Conservation (phyloP, 805 yeast species). For the Metschnikowia koreensis region DNA sequence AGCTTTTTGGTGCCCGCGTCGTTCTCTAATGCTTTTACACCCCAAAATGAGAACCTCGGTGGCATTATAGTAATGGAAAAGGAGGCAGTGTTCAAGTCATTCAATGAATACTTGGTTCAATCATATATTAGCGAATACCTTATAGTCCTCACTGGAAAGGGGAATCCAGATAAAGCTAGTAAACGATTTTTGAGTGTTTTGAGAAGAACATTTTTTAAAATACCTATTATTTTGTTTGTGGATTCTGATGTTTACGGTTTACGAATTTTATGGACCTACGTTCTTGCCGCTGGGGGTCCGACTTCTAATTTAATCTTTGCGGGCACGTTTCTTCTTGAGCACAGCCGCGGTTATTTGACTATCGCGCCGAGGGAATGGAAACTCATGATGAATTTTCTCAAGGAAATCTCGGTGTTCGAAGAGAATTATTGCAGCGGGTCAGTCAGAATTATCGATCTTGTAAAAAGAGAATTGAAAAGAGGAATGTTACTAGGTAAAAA, state of each 20-base stretch:
- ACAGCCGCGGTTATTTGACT: conserved; percentile 14
- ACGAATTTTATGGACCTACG: conserved; percentile 16
- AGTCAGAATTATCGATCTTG: neutral
- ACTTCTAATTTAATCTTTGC: conserved; percentile 6
- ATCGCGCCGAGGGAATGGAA: conserved; percentile 15
- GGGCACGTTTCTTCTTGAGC: conserved; percentile 18
- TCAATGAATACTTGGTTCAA: conserved; percentile 21
- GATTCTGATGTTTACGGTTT: conserved; percentile 22
- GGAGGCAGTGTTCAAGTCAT: conserved; percentile 40
- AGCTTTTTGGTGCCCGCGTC: conserved; percentile 7
- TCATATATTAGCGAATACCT: neutral
- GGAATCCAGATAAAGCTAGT: conserved; percentile 18
- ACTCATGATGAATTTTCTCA: conserved; percentile 11
- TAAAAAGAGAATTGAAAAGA: conserved; percentile 51
- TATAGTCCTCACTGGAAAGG: conserved; percentile 17
- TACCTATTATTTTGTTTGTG: conserved; percentile 14
- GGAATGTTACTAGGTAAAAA: conserved; percentile 50
- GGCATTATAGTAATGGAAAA: conserved; percentile 34
- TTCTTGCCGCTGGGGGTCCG: conserved; percentile 3
- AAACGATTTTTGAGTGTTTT: conserved; percentile 9
- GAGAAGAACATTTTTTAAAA: neutral
- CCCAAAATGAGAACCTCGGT: neutral
- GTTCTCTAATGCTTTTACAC: neutral
- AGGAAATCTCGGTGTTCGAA: conserved; percentile 1
- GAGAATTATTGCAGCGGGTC: neutral